These are phyloP conservation scores for Candida hungchunana DNA, from an alignment of 805 yeast species.

Conservation along the genomic window DNA sequence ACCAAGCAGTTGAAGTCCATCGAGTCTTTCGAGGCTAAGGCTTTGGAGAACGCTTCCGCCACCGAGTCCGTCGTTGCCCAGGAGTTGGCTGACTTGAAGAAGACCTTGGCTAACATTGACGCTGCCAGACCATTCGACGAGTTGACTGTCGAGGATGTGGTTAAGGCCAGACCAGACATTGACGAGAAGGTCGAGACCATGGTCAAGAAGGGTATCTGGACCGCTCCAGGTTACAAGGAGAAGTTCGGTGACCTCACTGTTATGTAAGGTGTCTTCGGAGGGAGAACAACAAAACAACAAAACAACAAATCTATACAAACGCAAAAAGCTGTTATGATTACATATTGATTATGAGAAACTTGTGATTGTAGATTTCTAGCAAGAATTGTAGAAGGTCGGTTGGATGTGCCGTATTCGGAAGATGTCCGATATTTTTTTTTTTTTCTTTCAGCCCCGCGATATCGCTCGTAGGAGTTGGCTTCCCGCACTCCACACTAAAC, in stretches of 20 bases:
- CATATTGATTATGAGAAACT: slow-evolving; percentile 12
- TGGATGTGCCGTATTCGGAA: no score
- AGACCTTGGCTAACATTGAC: slow-evolving; percentile 90
- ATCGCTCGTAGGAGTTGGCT: slow-evolving; percentile 5
- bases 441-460: neutral
- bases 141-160: slow-evolving; percentile 92
- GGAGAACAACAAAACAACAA: neutral
- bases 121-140: slow-evolving; percentile 97
- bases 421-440: neutral
- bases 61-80: slow-evolving; percentile 86
- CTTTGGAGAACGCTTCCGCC: slow-evolving; percentile 89
- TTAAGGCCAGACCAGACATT: slow-evolving; percentile 94
- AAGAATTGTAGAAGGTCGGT: no score
- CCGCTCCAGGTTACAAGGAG: slow-evolving; percentile 97
- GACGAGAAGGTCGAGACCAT: slow-evolving; percentile 92
- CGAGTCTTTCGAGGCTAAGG: slow-evolving; percentile 91
- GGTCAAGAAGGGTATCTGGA: slow-evolving; percentile 97
- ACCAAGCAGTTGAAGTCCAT: slow-evolving; percentile 88
- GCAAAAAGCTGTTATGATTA: slow-evolving; percentile 16
- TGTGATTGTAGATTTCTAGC: neutral
- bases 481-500: slow-evolving; percentile 4
- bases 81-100: slow-evolving; percentile 81
- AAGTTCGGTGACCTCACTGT: slow-evolving; percentile 96
- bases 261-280: slow-evolving; percentile 44
- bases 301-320: slow-evolving; percentile 9